Evolutionary conservation across 1,284 basidiomycete species (phyloP).

Genomic region (Naganishia sp.): DNA sequence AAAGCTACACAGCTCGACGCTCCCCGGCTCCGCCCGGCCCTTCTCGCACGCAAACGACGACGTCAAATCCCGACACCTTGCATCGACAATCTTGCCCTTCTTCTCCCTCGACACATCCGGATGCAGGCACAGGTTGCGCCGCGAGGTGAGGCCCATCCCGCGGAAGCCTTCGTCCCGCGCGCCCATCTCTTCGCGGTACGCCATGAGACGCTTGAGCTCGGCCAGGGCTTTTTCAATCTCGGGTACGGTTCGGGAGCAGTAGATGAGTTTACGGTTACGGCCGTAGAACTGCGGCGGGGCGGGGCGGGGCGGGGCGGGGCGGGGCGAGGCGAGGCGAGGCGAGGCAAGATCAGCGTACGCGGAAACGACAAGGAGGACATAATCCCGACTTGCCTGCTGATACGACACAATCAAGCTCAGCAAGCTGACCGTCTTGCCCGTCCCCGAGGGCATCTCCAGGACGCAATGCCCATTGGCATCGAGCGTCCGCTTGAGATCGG

Average conservation of each 20-base stretch:
- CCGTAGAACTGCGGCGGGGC: conserved; percentile 72
- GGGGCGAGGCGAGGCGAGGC: not conserved
- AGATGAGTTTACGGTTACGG: conserved; percentile 89
- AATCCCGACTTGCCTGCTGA: conserved; percentile 69
- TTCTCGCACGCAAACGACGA: conserved; percentile 82
- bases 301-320: not conserved
- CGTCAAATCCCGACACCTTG: conserved; percentile 92
- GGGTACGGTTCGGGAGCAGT: conserved; percentile 99
- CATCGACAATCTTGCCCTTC: conserved; percentile 96
- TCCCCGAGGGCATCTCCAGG: conserved; percentile 99
- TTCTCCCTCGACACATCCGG: conserved; percentile 96
- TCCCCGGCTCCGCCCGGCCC: conserved; percentile 83
- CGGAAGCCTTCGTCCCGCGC: conserved; percentile 80
- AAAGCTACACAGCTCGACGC: conserved; percentile 88
- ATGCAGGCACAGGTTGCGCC: conserved; percentile 96
- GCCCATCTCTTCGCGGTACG: conserved; percentile 76
- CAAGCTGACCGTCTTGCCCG: conserved; percentile 97
- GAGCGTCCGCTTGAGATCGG: conserved; percentile 92
- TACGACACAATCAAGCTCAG: conserved; percentile 96
- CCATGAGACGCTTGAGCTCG: conserved; percentile 92
- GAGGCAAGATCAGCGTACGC: too few species aligned
- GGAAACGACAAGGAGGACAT: too few species aligned
- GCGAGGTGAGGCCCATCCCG: conserved; percentile 88
- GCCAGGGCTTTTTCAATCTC: conserved; percentile 99
- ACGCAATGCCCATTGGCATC: conserved; percentile 99